These are phyloP conservation scores for Yamadazyma sp. DNA, from an alignment of 1,139 yeast species.

Conservation along the genomic window DNA sequence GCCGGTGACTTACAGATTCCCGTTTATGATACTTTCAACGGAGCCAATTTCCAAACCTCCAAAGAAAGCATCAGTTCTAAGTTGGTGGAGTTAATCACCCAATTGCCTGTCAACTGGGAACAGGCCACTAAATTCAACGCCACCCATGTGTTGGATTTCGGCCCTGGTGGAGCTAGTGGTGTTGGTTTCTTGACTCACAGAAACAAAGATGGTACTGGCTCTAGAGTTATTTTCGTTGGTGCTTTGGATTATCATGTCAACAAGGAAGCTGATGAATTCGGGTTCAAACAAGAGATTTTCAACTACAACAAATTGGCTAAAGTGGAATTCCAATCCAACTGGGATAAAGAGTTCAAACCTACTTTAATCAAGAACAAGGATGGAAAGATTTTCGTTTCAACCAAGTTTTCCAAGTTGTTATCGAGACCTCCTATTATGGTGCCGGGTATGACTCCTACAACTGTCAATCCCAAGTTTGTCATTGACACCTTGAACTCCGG, in stretches of 20 bases:
- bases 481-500: slow-evolving; percentile 95
- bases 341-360: slow-evolving; percentile 90
- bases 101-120: slow-evolving; percentile 95
- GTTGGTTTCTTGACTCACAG: slow-evolving; percentile 94
- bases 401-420: slow-evolving; percentile 87
- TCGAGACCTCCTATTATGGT: slow-evolving; percentile 97
- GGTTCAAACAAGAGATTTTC: slow-evolving; percentile 93
- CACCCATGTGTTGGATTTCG: slow-evolving; percentile 92
- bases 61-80: slow-evolving; percentile 49
- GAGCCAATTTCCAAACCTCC: slow-evolving; percentile 66
- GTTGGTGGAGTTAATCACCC: slow-evolving; percentile 80
- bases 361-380: slow-evolving; percentile 68
- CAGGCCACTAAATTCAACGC: slow-evolving; percentile 74
- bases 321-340: slow-evolving; percentile 82
- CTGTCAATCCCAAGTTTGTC: slow-evolving; percentile 91
- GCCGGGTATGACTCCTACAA: slow-evolving; percentile 99
- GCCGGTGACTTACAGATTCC: slow-evolving; percentile 69
- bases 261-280: slow-evolving; percentile 73
- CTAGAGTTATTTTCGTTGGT: slow-evolving; percentile 91
- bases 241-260: slow-evolving; percentile 58
- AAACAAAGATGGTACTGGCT: slow-evolving; percentile 98
- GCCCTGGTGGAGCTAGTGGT: slow-evolving; percentile 99
- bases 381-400: slow-evolving; percentile 83
- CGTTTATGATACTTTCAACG: slow-evolving; percentile 87
- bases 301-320: slow-evolving; percentile 57